Percentiles rank a stretch among this genome's conserved stretches.
phyloP scores from a whole-genome alignment of 352 stramenopile species.

The Globisporangium canariense region DNA sequence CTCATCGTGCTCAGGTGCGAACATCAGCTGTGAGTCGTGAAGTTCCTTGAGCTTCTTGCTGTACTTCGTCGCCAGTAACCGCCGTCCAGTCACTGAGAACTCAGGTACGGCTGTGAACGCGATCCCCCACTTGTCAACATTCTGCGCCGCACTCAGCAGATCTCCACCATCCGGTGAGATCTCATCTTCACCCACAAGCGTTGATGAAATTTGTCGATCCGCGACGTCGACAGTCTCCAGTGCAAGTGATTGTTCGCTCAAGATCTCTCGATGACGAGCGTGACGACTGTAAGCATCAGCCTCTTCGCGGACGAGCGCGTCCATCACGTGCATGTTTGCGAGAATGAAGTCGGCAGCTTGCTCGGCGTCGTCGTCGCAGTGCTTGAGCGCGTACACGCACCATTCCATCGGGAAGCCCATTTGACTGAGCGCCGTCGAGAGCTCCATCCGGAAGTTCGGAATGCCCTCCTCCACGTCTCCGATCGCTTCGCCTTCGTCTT shows the following conservation, averaged over 20 bases:
- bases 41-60: conserved; percentile 50
- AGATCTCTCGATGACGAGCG: conserved; percentile 41
- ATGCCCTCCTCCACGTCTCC: conserved; percentile 53
- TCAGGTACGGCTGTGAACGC: conserved; percentile 83
- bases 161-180: conserved; percentile 9
- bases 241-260: conserved; percentile 21
- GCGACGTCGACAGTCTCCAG: neutral
- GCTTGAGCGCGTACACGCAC: conserved; percentile 78
- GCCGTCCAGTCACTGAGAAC: conserved; percentile 74
- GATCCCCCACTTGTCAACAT: conserved; percentile 80
- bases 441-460: conserved; percentile 83
- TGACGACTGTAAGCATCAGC: conserved; percentile 47
- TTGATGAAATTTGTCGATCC: neutral
- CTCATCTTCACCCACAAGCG: conserved; percentile 14
- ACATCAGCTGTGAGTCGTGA: conserved; percentile 66
- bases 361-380: conserved; percentile 83
- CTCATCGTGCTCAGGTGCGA: conserved; percentile 61
- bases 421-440: conserved; percentile 72
- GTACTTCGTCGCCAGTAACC: conserved; percentile 75
- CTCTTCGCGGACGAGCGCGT: conserved; percentile 75
- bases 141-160: conserved; percentile 16
- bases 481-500: conserved; percentile 68
- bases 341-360: conserved; percentile 83
- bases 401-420: conserved; percentile 89
- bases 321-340: conserved; percentile 82